phyloP scores from a whole-genome alignment of 139 green algal genomes.

The Pleodorina starrii region DNA sequence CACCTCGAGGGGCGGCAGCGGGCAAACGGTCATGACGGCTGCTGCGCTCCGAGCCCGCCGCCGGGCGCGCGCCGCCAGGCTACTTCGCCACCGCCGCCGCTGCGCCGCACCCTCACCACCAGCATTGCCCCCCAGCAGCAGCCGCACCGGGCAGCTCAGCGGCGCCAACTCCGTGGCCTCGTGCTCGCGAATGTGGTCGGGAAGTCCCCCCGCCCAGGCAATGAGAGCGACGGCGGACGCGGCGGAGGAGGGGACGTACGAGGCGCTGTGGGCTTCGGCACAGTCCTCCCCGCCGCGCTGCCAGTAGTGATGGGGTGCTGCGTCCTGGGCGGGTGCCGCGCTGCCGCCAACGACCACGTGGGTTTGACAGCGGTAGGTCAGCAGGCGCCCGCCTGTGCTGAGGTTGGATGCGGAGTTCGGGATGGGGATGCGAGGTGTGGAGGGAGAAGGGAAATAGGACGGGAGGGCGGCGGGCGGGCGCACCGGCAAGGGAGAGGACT shows the following conservation, averaged over 20 bases:
- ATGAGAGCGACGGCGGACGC: background rate
- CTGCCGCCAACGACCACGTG: background rate
- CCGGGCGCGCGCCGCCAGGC: background rate
- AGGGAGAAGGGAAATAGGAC: background rate
- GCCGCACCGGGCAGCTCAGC: background rate
- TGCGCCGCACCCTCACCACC: too few species aligned
- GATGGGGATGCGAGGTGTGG: background rate
- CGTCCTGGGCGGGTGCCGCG: background rate
- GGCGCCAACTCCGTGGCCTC: background rate
- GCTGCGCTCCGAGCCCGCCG: too few species aligned
- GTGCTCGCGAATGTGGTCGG: background rate
- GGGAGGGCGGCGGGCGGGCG: background rate
- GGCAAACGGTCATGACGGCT: too few species aligned
- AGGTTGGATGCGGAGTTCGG: background rate
- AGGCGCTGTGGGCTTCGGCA: background rate
- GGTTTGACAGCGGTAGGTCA: background rate
- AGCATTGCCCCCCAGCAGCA: background rate
- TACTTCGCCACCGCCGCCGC: background rate
- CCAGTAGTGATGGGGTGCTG: background rate
- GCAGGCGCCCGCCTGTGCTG: background rate
- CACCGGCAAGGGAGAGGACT: background rate
- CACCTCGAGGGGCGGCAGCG: conserved; percentile 23
- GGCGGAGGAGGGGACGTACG: too few species aligned
- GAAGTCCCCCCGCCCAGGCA: background rate
- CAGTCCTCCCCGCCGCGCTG: background rate